A percentile compares a stretch with the other conserved stretches of the same genome.
Conservation (phyloP, 176 grass and related monocot species). For the Stipa capillata region DNA sequence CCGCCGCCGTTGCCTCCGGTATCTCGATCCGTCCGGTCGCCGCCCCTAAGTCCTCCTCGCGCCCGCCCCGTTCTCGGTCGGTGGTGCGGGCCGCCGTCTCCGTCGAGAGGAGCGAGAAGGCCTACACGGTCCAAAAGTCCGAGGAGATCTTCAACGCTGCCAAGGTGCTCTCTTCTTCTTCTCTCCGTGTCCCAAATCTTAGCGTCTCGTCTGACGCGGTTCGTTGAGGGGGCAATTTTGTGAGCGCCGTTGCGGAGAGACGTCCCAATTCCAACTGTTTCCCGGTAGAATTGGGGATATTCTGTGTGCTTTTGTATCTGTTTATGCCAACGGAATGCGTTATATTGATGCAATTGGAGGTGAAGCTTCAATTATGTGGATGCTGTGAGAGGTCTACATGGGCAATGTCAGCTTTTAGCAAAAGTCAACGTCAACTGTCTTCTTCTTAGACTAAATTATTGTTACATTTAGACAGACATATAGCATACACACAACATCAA, state of each 20-base stretch:
- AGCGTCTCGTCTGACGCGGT: background rate
- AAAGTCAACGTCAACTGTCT: background rate
- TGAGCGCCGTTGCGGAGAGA: background rate
- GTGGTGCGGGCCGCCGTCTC: slow-evolving; percentile 51
- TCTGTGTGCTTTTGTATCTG: background rate
- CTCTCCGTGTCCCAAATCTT: background rate
- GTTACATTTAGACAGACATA: background rate
- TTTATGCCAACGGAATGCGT: background rate
- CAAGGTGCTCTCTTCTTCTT: slow-evolving; percentile 33
- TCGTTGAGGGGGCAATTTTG: background rate
- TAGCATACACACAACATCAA: background rate
- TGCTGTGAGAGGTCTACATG: no score
- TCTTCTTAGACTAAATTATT: background rate
- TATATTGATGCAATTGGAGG: background rate
- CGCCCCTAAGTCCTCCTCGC: background rate
- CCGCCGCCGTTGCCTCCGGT: background rate
- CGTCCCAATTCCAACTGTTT: background rate
- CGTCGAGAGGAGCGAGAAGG: slow-evolving; percentile 43
- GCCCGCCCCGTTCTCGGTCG: background rate
- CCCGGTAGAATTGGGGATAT: background rate
- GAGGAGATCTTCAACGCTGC: slow-evolving; percentile 88
- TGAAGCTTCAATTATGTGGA: background rate
- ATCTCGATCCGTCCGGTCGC: background rate
- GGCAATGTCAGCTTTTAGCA: background rate
- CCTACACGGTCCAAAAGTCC: slow-evolving; percentile 49